Conservation (phyloP, 768 basidiomycete genomes). For the Mycena leptocephala region DNA sequence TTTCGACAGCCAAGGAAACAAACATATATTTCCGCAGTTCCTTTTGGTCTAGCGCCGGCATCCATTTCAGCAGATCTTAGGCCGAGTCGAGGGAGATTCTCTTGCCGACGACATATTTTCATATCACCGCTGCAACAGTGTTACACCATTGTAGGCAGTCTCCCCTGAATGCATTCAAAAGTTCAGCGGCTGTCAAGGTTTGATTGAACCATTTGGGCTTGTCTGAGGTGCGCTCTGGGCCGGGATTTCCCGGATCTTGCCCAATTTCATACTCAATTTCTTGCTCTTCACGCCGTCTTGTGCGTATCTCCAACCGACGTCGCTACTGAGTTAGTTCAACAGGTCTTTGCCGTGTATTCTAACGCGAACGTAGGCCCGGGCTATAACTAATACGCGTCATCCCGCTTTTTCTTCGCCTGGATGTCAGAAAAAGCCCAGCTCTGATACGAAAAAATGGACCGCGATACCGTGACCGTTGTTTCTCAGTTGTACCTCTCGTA, state of each 20-base stretch:
- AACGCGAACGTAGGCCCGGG: neutral
- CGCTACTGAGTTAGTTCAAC: neutral
- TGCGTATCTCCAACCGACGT: neutral
- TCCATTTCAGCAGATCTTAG: conserved; percentile 43
- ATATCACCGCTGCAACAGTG: conserved; percentile 49
- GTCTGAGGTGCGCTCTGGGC: conserved; percentile 39
- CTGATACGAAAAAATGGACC: conserved; percentile 46
- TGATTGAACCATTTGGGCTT: conserved; percentile 57
- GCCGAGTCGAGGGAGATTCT: conserved; percentile 55
- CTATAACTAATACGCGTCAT: conserved; percentile 47
- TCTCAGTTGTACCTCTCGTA: no score
- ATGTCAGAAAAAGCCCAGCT: conserved; percentile 54
- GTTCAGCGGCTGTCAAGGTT: neutral
- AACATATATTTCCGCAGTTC: conserved; percentile 34
- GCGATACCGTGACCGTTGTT: no score
- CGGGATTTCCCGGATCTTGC: neutral
- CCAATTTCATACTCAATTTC: conserved; percentile 24
- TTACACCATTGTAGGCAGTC: conserved; percentile 41
- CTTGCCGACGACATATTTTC: conserved; percentile 54
- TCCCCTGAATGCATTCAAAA: neutral
- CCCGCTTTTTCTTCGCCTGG: conserved; percentile 55
- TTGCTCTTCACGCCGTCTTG: conserved; percentile 53
- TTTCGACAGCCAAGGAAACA: conserved; percentile 54
- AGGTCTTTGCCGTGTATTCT: conserved; percentile 18
- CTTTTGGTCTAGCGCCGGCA: conserved; percentile 8